These are phyloP conservation scores for Schizophyllum commune DNA, from an alignment of 1,284 basidiomycete species.

Conservation along the genomic window DNA sequence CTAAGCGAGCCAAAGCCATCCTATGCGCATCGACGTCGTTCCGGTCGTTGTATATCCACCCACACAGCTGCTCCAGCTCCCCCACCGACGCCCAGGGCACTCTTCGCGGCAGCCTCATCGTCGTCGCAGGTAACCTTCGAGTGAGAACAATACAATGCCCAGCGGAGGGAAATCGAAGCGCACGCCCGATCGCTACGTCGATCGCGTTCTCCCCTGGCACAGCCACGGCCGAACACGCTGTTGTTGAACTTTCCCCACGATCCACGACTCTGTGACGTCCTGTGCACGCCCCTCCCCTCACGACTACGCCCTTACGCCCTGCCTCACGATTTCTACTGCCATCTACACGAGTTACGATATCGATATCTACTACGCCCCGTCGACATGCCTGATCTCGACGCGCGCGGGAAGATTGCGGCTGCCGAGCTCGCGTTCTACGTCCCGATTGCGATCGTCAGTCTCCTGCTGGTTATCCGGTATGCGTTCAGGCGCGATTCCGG, in stretches of 20 bases:
- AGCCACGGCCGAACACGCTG: neutral
- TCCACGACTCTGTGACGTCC: neutral
- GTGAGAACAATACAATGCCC: neutral
- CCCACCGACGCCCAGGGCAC: conserved; percentile 73
- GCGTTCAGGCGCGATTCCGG: conserved; percentile 47
- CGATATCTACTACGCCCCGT: conserved; percentile 11
- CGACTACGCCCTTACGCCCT: neutral
- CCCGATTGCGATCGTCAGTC: conserved; percentile 38
- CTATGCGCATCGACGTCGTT: conserved; percentile 47
- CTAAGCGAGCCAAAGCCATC: conserved; percentile 63
- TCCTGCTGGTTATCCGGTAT: conserved; percentile 40
- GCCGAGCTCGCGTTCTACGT: conserved; percentile 48
- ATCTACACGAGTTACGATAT: conserved; percentile 4
- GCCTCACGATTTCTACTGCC: neutral
- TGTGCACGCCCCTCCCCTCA: too few relatives aligned
- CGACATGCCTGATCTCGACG: conserved; percentile 19
- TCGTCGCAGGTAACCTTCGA: neutral
- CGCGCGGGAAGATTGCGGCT: conserved; percentile 44
- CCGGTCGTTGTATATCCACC: conserved; percentile 72
- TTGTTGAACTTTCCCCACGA: neutral
- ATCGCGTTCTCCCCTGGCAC: neutral
- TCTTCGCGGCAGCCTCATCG: conserved; percentile 73
- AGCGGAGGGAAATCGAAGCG: neutral
- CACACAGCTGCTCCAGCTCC: conserved; percentile 78
- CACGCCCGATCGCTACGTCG: conserved; percentile 1